phyloP scores from a whole-genome alignment of 2,329 filamentous ascomycete genomes.

The Chaetomiaceae sp. region DNA sequence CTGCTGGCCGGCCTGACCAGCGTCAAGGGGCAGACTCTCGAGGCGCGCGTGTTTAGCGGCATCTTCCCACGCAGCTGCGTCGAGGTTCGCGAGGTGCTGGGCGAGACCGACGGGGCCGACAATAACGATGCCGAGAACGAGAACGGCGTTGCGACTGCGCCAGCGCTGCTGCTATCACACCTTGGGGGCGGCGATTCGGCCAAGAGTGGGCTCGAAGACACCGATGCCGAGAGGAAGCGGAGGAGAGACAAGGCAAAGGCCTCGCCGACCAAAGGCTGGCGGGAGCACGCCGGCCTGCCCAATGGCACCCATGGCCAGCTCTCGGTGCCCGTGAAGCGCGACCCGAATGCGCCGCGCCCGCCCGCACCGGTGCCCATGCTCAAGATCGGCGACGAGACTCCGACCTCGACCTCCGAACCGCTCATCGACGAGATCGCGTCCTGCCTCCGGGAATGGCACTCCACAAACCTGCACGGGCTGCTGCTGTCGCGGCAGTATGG shows the following conservation, averaged over 20 bases:
- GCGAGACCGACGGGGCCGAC: slow-evolving; percentile 57
- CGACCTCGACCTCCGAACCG: slow-evolving; percentile 81
- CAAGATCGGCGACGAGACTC: slow-evolving; percentile 94
- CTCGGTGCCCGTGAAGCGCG: slow-evolving; percentile 47
- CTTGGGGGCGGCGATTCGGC: slow-evolving; percentile 43
- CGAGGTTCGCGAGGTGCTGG: slow-evolving; percentile 86
- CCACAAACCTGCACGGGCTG: slow-evolving; percentile 89
- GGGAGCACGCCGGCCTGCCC: slow-evolving; percentile 23
- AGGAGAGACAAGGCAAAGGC: slow-evolving; percentile 27
- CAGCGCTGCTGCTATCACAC: slow-evolving; percentile 22
- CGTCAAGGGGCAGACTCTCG: slow-evolving; percentile 84
- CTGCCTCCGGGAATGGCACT: slow-evolving; percentile 96
- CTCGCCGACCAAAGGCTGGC: slow-evolving; percentile 12
- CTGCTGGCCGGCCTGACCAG: slow-evolving; percentile 86
- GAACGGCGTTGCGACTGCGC: slow-evolving; percentile 27
- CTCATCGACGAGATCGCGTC: slow-evolving; percentile 96
- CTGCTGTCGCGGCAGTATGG: slow-evolving; percentile 77
- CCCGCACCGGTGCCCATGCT: slow-evolving; percentile 93
- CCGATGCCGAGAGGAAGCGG: slow-evolving; percentile 32
- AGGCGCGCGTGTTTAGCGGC: slow-evolving; percentile 95
- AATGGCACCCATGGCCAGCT: slow-evolving; percentile 38
- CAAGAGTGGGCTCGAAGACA: slow-evolving; percentile 44
- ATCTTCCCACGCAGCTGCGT: slow-evolving; percentile 95
- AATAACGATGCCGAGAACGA: slow-evolving; percentile 39
- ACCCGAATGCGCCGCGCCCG: slow-evolving; percentile 67